These are phyloP conservation scores for Darksidea phi DNA, from an alignment of 495 filamentous ascomycete genomes.

Conservation along the genomic window DNA sequence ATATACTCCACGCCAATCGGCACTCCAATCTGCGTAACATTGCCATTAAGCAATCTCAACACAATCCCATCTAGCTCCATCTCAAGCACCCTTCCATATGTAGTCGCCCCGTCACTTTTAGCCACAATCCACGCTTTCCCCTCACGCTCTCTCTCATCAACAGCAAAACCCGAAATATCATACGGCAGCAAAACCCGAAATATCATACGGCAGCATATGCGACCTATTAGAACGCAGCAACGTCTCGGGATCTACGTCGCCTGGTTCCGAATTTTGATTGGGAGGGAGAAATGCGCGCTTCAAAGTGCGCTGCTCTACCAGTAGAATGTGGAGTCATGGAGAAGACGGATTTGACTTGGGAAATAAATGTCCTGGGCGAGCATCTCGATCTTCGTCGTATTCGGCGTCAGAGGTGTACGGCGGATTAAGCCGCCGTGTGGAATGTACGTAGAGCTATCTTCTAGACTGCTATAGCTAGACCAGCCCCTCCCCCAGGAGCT, in stretches of 20 bases:
- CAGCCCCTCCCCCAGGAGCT: too few species aligned
- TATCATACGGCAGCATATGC: neutral
- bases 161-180: neutral
- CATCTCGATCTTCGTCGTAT: neutral
- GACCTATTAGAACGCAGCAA: neutral
- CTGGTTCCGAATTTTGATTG: neutral
- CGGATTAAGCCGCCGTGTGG: neutral
- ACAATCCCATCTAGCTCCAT: neutral
- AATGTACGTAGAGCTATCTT: neutral
- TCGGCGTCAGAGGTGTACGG: neutral
- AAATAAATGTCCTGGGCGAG: neutral
- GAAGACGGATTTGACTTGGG: neutral
- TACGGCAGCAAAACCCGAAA: neutral
- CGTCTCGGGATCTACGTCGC: neutral
- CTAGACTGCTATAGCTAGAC: too few species aligned
- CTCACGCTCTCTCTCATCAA: neutral
- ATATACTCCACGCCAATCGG: slow-evolving; percentile 6
- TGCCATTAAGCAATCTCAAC: neutral
- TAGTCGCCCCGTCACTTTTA: neutral
- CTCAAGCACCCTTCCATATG: neutral
- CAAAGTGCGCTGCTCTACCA: neutral
- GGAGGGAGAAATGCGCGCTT: neutral
- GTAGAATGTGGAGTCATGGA: neutral
- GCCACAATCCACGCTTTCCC: neutral
- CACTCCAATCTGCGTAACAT: neutral